phyloP scores from a whole-genome alignment of 2,329 filamentous ascomycete genomes.

The Claviceps sorghi region DNA sequence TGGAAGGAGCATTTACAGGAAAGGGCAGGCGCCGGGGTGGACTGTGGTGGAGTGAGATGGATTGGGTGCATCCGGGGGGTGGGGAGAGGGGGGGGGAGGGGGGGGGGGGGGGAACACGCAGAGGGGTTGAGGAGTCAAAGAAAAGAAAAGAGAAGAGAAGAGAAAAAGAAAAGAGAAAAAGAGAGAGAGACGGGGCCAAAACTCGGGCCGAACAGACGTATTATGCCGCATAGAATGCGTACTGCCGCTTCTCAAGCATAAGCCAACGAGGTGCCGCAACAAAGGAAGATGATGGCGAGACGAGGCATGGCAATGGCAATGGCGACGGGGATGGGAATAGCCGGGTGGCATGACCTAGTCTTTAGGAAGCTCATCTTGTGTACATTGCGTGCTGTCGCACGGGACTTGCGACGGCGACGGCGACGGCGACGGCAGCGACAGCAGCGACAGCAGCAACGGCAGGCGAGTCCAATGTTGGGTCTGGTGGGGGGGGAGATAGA shows the following conservation, averaged over 20 bases:
- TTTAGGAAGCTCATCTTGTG: constrained; percentile 30
- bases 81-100: too few species aligned
- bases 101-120: too few species aligned
- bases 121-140: not conserved
- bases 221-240: not conserved
- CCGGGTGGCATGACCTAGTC: constrained; percentile 20
- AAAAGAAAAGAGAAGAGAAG: not conserved
- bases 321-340: not conserved
- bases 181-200: not conserved
- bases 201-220: not conserved
- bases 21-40: too few species aligned
- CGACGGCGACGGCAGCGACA: not conserved
- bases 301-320: too few species aligned
- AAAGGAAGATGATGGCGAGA: not conserved
- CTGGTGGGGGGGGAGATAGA: not conserved
- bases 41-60: too few species aligned
- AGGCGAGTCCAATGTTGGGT: not conserved
- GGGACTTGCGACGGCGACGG: constrained; percentile 9
- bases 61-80: too few species aligned
- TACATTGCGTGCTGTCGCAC: constrained; percentile 21
- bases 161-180: not conserved
- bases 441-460: not conserved
- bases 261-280: not conserved
- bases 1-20: too few species aligned
- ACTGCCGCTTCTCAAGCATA: not conserved